Conservation (phyloP, 441 rosid species). For the Gossypium lobatum region DNA sequence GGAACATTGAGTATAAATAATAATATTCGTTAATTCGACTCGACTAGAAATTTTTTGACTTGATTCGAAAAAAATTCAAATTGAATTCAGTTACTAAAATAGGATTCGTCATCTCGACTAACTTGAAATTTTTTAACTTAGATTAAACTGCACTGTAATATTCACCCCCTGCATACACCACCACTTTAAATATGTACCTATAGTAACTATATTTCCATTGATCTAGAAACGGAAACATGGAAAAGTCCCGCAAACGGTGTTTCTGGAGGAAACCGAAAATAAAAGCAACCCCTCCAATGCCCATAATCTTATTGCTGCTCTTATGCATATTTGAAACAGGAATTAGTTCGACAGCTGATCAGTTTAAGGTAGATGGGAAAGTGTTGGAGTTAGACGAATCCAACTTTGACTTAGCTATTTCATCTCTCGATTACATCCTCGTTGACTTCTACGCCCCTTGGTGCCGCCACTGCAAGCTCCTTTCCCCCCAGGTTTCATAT, state of each 20-base stretch:
- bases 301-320: not conserved
- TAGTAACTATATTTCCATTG: not conserved
- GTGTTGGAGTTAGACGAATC: slow-evolving; percentile 79
- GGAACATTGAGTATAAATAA: too few relatives aligned
- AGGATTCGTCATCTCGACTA: too few relatives aligned
- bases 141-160: too few relatives aligned
- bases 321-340: not conserved
- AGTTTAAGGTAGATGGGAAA: slow-evolving; percentile 46
- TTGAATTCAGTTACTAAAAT: too few relatives aligned
- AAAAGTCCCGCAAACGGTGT: not conserved
- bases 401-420: slow-evolving; percentile 65
- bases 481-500: slow-evolving; percentile 17
- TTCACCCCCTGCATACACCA: too few relatives aligned
- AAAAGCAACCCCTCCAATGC: not conserved
- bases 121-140: too few relatives aligned
- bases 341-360: slow-evolving; percentile 14
- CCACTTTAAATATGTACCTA: too few relatives aligned
- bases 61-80: too few relatives aligned
- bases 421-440: slow-evolving; percentile 62
- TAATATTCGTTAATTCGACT: too few relatives aligned
- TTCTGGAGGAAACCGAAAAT: not conserved
- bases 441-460: slow-evolving; percentile 94
- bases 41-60: too few relatives aligned
- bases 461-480: slow-evolving; percentile 96
- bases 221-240: not conserved